Conservation (phyloP, 192 early-diverging fungal genomes). For the Coemansia sp. region DNA sequence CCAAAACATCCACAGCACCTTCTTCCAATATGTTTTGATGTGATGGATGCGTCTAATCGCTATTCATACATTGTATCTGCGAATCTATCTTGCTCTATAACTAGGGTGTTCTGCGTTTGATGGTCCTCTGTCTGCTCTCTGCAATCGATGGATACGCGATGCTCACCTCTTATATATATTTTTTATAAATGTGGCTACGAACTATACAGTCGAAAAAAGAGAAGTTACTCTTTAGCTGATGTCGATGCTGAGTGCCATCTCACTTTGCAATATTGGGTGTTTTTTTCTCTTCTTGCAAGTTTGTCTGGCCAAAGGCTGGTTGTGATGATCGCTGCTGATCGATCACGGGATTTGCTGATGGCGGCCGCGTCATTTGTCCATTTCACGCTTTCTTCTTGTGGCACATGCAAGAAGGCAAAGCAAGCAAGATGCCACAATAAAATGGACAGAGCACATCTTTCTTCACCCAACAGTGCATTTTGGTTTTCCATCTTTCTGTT, state of each 20-base stretch:
- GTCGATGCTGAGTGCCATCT: slow-evolving; percentile 2
- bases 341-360: slow-evolving; percentile 5
- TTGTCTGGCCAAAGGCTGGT: background rate
- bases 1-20: background rate
- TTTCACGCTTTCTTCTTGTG: background rate
- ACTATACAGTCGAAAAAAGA: slow-evolving; percentile 26
- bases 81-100: background rate
- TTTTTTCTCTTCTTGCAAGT: background rate
- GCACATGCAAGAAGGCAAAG: background rate
- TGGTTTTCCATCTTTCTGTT: background rate
- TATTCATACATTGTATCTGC: background rate
- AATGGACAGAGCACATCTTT: no score
- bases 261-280: no score
- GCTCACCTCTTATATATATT: slow-evolving; percentile 38
- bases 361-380: background rate
- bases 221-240: slow-evolving; percentile 5
- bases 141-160: slow-evolving; percentile 29
- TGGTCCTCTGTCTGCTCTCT: background rate
- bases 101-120: background rate
- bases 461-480: background rate
- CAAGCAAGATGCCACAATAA: no score
- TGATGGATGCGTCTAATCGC: background rate
- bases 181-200: slow-evolving; percentile 30
- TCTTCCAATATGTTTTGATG: background rate
- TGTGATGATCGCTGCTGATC: background rate